Evolutionary conservation across 192 early-diverging fungal genomes (phyloP).

Genomic region (Coemansia biformis): DNA sequence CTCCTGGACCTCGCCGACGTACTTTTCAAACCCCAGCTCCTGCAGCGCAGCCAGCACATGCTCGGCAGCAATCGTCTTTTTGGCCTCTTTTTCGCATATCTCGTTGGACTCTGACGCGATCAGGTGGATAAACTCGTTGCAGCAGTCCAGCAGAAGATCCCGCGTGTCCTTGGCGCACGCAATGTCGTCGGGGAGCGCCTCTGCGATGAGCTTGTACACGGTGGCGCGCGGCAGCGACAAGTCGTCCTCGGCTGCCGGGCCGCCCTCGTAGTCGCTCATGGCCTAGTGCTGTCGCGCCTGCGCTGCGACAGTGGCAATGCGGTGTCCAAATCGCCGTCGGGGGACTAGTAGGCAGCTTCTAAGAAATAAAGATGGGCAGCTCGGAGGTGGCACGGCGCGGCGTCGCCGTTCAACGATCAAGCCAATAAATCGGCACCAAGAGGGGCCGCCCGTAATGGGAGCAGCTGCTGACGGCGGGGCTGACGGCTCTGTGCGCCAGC

Average conservation of each 20-base stretch:
- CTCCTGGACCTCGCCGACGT: conserved; percentile 80
- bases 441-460: no score
- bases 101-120: conserved; percentile 93
- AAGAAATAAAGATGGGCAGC: no score
- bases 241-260: conserved; percentile 66
- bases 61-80: conserved; percentile 97
- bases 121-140: conserved; percentile 92
- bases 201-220: conserved; percentile 90
- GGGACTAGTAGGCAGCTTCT: no score
- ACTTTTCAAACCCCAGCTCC: conserved; percentile 88
- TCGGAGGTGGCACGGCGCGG: no score
- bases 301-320: no score
- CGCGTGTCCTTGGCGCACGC: conserved; percentile 91
- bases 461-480: no score
- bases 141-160: conserved; percentile 93
- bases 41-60: conserved; percentile 86
- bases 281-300: neutral
- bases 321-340: no score
- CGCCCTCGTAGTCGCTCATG: conserved; percentile 61
- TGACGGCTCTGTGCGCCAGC: no score
- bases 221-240: conserved; percentile 90
- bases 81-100: conserved; percentile 90
- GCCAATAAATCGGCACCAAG: no score
- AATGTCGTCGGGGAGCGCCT: conserved; percentile 90
- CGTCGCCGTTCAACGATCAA: no score